Base-by-base conservation (phyloP, 2,329 filamentous ascomycete genomes). In the Diaporthe caulivora region DNA sequence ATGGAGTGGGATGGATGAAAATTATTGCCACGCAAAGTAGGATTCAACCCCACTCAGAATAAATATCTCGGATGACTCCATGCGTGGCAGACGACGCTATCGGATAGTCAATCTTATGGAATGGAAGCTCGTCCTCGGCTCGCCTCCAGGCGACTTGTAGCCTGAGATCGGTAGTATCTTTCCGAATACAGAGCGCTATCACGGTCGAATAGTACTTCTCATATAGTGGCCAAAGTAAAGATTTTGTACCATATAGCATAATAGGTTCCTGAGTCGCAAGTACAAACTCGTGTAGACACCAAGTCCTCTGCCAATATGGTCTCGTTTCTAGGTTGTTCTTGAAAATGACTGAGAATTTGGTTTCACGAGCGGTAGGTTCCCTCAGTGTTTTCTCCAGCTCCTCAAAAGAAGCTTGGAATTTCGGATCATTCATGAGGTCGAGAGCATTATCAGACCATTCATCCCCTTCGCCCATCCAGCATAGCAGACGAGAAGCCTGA, bases 61-160 rank as follows among this genome's bases (percentile, higher is more conserved):
- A 42, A 1, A 1, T 1, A 1, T 26, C 2, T 2, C 55, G 55
- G 21, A 60, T 10, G n/a, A 0, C 1, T 18, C 2, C 13, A 42
- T 60, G n/a, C n/a, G n/a, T n/a, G n/a, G n/a, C n/a, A n/a, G n/a
- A n/a, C n/a, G n/a, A n/a, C n/a, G n/a, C n/a, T n/a, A n/a, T n/a
- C n/a, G n/a, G n/a, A n/a, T n/a, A n/a, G n/a, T n/a, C n/a, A n/a
- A n/a, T n/a, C n/a, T n/a, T n/a, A n/a, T n/a, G n/a, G n/a, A n/a
- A n/a, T n/a, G n/a, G n/a, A n/a, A n/a, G n/a, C n/a, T n/a, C n/a
- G n/a, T n/a, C n/a, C n/a, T n/a, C n/a, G n/a, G n/a, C n/a, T n/a
- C n/a, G n/a, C n/a, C n/a, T n/a, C n/a, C n/a, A n/a, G n/a, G n/a
- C n/a, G n/a, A n/a, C n/a, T n/a, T n/a, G n/a, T n/a, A n/a, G n/a